These are phyloP conservation scores for Fraxinus greggii DNA, from an alignment of 305 asterid species.

Conservation along the genomic window DNA sequence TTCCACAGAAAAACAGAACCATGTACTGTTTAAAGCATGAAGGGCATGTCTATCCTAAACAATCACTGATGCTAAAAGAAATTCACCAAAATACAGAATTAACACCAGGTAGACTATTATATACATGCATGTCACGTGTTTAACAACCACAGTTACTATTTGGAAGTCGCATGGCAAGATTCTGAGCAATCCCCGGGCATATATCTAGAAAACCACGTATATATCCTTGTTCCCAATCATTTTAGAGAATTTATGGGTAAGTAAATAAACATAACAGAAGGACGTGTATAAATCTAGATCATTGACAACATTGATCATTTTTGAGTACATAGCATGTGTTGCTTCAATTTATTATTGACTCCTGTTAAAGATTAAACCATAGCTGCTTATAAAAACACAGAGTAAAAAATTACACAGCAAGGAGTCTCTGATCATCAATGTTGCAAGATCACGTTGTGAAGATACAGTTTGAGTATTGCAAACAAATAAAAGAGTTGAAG, in stretches of 20 bases:
- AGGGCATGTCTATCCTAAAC: neutral
- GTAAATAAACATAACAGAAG: neutral
- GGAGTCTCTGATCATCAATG: neutral
- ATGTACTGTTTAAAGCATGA: neutral
- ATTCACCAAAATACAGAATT: slow-evolving; percentile 6
- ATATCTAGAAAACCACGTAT: neutral
- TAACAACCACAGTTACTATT: neutral
- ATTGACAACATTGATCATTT: neutral
- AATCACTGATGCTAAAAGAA: slow-evolving; percentile 14
- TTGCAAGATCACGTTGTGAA: neutral
- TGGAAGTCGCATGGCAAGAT: neutral
- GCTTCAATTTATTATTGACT: neutral
- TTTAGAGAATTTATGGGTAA: neutral
- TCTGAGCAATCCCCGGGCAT: neutral
- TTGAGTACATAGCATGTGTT: neutral
- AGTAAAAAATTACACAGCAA: neutral
- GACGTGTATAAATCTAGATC: neutral
- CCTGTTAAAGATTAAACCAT: neutral
- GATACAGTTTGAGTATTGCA: neutral
- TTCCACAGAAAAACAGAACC: neutral
- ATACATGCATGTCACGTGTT: neutral
- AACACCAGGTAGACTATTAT: neutral
- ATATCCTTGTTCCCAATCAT: neutral
- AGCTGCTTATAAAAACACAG: neutral
- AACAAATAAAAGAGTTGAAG: neutral